Conservation (phyloP, 1,284 basidiomycete genomes). For the Bondarzewia mesenterica region DNA sequence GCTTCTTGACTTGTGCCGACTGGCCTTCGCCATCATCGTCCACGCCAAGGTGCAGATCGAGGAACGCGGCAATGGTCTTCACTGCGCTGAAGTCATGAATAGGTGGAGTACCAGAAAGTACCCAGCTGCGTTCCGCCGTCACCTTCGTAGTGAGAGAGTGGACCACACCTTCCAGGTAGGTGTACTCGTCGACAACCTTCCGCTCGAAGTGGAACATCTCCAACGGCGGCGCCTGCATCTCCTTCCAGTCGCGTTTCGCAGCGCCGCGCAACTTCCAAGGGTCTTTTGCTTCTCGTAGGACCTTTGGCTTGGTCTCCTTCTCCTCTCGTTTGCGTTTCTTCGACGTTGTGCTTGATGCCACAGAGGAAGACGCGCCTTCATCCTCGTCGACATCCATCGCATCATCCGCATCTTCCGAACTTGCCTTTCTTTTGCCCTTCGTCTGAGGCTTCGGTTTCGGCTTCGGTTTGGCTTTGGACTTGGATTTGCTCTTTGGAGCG, state of each 20-base stretch:
- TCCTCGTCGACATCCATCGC: conserved; percentile 53
- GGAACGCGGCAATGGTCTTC: conserved; percentile 84
- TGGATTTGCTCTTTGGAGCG: conserved; percentile 16
- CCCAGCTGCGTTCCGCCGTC: conserved; percentile 80
- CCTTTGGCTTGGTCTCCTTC: conserved; percentile 20
- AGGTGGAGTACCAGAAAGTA: conserved; percentile 93
- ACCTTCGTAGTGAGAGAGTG: conserved; percentile 75
- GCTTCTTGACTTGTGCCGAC: conserved; percentile 68
- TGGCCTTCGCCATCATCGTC: conserved; percentile 84
- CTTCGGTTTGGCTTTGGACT: conserved; percentile 26
- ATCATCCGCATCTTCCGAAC: conserved; percentile 22
- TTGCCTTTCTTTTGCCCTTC: conserved; percentile 12
- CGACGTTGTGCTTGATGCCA: conserved; percentile 24
- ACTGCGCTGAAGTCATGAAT: conserved; percentile 86
- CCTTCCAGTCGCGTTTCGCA: conserved; percentile 69
- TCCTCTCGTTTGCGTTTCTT: conserved; percentile 25
- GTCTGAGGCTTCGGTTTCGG: conserved; percentile 15
- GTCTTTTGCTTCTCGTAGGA: conserved; percentile 58
- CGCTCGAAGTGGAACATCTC: conserved; percentile 91
- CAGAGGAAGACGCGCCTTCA: conserved; percentile 16
- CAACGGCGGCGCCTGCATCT: conserved; percentile 76
- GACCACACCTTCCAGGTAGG: conserved; percentile 79
- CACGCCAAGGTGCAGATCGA: conserved; percentile 82
- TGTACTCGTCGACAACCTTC: conserved; percentile 91
- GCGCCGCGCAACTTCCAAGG: conserved; percentile 72